Conservation (phyloP, 163 green algal species). For the Scenedesmus sp. region DNA sequence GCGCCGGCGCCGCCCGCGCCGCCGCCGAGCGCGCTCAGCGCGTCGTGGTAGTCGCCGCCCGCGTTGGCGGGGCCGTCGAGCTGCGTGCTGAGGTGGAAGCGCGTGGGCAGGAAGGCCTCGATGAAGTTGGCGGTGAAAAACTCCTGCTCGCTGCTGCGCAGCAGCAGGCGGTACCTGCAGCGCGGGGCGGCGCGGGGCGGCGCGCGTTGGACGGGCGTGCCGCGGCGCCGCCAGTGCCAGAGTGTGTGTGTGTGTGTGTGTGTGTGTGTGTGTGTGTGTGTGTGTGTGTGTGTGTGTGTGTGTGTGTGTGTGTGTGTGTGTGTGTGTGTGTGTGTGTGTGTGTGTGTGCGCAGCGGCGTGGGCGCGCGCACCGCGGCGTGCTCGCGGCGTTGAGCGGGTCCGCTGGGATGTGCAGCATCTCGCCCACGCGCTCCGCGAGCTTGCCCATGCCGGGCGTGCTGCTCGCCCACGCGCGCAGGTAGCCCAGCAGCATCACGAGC, state of each 20-base stretch:
- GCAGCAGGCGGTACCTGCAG: slow-evolving; percentile 57
- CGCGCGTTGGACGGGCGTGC: too few species aligned
- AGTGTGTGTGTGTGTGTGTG: too few species aligned
- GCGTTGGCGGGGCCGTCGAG: slow-evolving; percentile 31
- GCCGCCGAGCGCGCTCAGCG: not conserved
- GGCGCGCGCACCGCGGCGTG: slow-evolving; percentile 36
- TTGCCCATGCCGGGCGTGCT: slow-evolving; percentile 7
- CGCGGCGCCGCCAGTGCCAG: too few species aligned
- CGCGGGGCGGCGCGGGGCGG: too few species aligned
- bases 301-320: too few species aligned
- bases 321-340: too few species aligned
- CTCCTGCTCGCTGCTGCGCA: slow-evolving; percentile 54
- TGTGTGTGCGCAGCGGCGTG: too few species aligned
- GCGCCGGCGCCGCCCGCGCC: not conserved
- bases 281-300: too few species aligned
- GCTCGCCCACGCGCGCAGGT: slow-evolving; percentile 52
- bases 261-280: too few species aligned
- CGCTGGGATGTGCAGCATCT: slow-evolving; percentile 64
- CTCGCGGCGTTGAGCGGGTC: slow-evolving; percentile 57
- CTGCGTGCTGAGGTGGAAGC: slow-evolving; percentile 38
- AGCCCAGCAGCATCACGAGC: slow-evolving; percentile 66
- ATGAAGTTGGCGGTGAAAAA: slow-evolving; percentile 63
- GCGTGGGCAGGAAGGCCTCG: slow-evolving; percentile 40
- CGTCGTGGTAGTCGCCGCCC: slow-evolving; percentile 20
- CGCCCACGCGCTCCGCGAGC: slow-evolving; percentile 48